Evolutionary conservation across 768 basidiomycete genomes (phyloP).

Genomic region (Paxillus involutus): DNA sequence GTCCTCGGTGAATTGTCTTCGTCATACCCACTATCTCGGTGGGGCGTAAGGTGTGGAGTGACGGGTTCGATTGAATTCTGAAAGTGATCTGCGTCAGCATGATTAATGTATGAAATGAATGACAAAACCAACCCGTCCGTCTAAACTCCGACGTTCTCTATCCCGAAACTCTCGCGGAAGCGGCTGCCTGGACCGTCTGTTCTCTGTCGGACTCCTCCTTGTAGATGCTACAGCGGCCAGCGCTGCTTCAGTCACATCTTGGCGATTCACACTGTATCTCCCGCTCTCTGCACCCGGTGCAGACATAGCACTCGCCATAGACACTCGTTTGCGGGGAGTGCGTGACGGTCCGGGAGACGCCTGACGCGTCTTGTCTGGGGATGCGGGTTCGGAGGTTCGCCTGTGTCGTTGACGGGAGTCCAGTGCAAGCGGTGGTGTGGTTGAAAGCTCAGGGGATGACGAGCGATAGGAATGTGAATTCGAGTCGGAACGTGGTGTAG

Average conservation of each 20-base stretch:
- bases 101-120: background rate
- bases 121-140: constrained; percentile 39
- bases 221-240: constrained; percentile 61
- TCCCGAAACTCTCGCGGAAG: constrained; percentile 51
- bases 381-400: constrained; percentile 49
- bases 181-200: constrained; percentile 46
- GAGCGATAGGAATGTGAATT: constrained; percentile 33
- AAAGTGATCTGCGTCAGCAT: background rate
- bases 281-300: constrained; percentile 22
- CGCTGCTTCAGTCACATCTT: constrained; percentile 54
- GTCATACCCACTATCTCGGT: constrained; percentile 24
- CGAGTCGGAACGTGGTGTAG: constrained; percentile 30
- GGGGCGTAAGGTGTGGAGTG: constrained; percentile 35
- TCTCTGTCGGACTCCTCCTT: constrained; percentile 47
- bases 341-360: constrained; percentile 41
- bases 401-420: constrained; percentile 35
- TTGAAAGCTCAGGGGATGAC: constrained; percentile 37
- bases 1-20: constrained; percentile 23
- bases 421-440: constrained; percentile 36
- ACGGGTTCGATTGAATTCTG: constrained; percentile 38
- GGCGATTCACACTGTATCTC: constrained; percentile 20
- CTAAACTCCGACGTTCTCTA: constrained; percentile 34
- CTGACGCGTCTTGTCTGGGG: constrained; percentile 39
- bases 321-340: constrained; percentile 43
- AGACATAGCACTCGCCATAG: constrained; percentile 35